These are phyloP conservation scores for Morella rubra DNA, from an alignment of 306 rosid species.

Conservation along the genomic window DNA sequence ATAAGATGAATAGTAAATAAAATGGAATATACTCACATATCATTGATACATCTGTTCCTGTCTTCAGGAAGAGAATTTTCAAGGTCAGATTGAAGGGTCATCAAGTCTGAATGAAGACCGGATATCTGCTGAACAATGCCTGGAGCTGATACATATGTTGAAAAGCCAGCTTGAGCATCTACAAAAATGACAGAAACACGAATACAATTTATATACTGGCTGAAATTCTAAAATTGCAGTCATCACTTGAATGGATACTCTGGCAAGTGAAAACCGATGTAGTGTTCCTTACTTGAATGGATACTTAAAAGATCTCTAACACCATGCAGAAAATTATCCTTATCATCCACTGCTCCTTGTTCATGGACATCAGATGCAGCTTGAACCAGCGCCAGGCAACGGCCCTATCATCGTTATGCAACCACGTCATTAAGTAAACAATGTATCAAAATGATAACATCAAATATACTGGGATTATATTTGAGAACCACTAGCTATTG, in stretches of 20 bases:
- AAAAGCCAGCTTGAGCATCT: constrained; percentile 82
- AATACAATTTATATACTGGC: constrained; percentile 15
- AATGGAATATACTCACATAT: constrained; percentile 61
- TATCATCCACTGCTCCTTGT: constrained; percentile 96
- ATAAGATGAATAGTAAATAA: constrained; percentile 1
- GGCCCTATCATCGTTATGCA: constrained; percentile 51
- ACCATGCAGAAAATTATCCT: constrained; percentile 86
- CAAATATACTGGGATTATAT: not conserved
- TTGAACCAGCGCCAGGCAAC: constrained; percentile 86
- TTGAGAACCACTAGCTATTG: not conserved
- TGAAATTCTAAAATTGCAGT: constrained; percentile 24
- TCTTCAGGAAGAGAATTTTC: constrained; percentile 97
- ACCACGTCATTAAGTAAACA: constrained; percentile 12
- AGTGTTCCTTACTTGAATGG: constrained; percentile 64
- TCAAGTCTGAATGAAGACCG: constrained; percentile 79
- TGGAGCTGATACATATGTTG: constrained; percentile 95
- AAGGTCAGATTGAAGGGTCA: constrained; percentile 81
- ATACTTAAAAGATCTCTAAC: constrained; percentile 92
- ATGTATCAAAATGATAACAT: constrained; percentile 5
- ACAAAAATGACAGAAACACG: constrained; percentile 25
- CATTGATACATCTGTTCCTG: constrained; percentile 89
- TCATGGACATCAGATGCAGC: constrained; percentile 94
- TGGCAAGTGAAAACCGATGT: constrained; percentile 11
- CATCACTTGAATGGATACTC: constrained; percentile 23
- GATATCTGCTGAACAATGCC: constrained; percentile 95